Percentiles rank a stretch among this genome's conserved stretches.
phyloP scores from a whole-genome alignment of 805 yeast genomes.

The Middelhovenomyces tepae region DNA sequence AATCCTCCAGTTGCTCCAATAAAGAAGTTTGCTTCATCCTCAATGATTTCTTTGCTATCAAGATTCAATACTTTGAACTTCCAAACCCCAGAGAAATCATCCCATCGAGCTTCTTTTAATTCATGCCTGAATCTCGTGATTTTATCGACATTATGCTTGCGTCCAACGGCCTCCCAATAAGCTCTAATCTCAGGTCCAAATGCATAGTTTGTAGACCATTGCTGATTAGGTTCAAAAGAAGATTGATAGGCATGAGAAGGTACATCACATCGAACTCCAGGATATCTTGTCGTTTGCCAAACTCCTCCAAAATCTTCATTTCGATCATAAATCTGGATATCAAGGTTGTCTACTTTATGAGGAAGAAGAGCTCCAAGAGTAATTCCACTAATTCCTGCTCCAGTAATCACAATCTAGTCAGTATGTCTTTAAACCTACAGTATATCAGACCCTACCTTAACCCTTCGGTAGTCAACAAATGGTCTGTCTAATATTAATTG shows the following conservation, averaged over 20 bases:
- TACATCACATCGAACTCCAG: conserved; percentile 22
- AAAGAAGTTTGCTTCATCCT: conserved; percentile 17
- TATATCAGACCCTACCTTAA: too few relatives aligned
- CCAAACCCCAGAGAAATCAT: conserved; percentile 11
- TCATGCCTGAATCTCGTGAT: conserved; percentile 15
- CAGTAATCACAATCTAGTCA: conserved; percentile 18
- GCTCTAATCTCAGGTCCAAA: conserved; percentile 18
- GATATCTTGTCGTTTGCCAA: conserved; percentile 19
- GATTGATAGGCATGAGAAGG: conserved; percentile 24
- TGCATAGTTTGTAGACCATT: conserved; percentile 22
- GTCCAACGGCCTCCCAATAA: conserved; percentile 19
- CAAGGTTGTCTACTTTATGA: conserved; percentile 16
- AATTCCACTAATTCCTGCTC: conserved; percentile 26
- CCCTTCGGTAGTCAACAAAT: too few relatives aligned
- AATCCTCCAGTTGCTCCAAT: conserved; percentile 22
- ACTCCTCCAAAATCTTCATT: conserved; percentile 21
- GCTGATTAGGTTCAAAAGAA: conserved; percentile 22
- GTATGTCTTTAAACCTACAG: too few relatives aligned
- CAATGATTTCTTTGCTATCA: conserved; percentile 9
- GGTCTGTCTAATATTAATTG: too few relatives aligned
- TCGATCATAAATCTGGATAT: too few relatives aligned
- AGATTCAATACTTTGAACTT: conserved; percentile 3
- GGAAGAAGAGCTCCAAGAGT: conserved; percentile 18
- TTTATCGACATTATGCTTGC: conserved; percentile 18
- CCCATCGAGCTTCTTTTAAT: conserved; percentile 16